Percentiles rank a stretch among this genome's conserved stretches.
Evolutionary conservation across 73 alveolate genomes (phyloP).

Genomic region (Paramecium tetraurelia): DNA sequence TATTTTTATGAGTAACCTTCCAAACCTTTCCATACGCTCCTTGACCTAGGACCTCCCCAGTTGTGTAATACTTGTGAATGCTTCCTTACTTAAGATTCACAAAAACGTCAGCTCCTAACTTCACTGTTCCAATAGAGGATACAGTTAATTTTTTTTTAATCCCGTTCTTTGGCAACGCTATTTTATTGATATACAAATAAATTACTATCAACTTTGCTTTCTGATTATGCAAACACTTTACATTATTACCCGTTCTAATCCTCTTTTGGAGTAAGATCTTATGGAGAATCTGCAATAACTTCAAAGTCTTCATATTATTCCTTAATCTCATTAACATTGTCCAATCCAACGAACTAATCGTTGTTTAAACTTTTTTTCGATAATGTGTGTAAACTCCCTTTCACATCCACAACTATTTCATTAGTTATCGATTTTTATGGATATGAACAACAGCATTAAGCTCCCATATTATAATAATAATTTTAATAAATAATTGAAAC

Average conservation of each 20-base stretch:
- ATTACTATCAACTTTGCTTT: neutral
- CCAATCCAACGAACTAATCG: neutral
- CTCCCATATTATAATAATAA: neutral
- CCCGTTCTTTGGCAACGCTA: constrained; percentile 1
- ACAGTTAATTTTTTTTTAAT: constrained; percentile 6
- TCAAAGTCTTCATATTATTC: neutral
- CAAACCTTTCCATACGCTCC: constrained; percentile 48
- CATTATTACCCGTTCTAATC: neutral
- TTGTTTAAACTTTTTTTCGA: neutral
- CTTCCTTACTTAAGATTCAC: constrained; percentile 24
- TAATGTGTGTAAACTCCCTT: neutral
- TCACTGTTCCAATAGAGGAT: neutral
- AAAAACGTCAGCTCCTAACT: constrained; percentile 45
- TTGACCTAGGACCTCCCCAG: constrained; percentile 8
- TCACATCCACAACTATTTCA: neutral
- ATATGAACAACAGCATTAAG: neutral
- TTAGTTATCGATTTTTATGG: neutral
- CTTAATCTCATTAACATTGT: neutral
- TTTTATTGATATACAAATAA: neutral
- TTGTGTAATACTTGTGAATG: constrained; percentile 31
- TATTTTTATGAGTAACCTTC: constrained; percentile 47
- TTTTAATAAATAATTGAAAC: constrained; percentile 8
- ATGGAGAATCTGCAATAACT: neutral
- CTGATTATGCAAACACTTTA: neutral
- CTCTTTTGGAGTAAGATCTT: neutral